phyloP scores from a whole-genome alignment of 2,329 filamentous ascomycete species.

The Chaetomium olivaceum region DNA sequence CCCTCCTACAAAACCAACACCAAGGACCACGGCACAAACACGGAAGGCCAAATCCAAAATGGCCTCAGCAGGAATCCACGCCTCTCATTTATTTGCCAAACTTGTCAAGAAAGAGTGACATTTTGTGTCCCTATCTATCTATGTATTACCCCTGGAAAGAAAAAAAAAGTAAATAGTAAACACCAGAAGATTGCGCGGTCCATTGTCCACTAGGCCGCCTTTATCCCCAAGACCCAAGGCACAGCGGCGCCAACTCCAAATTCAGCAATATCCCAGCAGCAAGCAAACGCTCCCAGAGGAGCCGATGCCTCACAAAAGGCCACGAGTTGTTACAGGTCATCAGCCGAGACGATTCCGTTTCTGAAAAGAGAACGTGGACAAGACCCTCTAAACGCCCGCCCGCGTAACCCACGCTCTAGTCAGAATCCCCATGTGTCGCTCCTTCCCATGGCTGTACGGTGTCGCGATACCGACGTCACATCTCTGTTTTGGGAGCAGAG shows the following conservation, averaged over 20 bases:
- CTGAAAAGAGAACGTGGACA: not conserved
- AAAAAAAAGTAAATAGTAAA: not conserved
- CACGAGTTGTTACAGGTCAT: not conserved
- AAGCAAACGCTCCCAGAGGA: not conserved
- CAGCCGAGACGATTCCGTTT: not conserved
- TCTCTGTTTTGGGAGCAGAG: too few species aligned
- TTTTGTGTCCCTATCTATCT: not conserved
- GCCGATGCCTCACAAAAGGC: not conserved
- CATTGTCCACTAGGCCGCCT: not conserved
- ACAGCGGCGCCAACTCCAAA: not conserved
- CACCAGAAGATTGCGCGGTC: slow-evolving; percentile 1
- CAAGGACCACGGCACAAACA: not conserved
- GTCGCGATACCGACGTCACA: too few species aligned
- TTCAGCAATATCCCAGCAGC: not conserved
- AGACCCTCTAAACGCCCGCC: not conserved
- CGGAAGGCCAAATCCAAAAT: not conserved
- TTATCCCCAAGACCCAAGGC: not conserved
- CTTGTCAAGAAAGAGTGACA: not conserved
- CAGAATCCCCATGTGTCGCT: not conserved
- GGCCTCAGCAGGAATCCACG: not conserved
- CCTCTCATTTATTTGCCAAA: not conserved
- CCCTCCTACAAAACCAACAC: not conserved
- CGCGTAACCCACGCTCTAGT: not conserved
- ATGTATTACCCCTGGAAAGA: not conserved
- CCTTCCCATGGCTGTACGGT: not conserved